Base-by-base conservation (phyloP, 306 rosid species). In the Hylodesmum podocarpum region DNA sequence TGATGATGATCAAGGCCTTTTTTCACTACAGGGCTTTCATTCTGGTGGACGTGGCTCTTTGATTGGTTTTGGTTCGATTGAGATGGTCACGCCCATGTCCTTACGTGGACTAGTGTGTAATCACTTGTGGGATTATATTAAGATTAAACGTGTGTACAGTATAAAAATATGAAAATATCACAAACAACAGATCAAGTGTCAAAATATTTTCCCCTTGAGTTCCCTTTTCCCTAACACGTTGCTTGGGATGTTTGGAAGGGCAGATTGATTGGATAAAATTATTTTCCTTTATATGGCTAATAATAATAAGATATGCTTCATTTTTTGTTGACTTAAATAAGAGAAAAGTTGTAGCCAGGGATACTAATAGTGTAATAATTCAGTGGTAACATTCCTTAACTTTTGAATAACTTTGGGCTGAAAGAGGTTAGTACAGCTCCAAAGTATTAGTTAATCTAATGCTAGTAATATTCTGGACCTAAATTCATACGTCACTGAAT, bases 31-130 rank as follows among this genome's bases (percentile, higher is more conserved):
- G 41, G 70, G 28, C 19, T 65, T 54, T 31, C 27, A 16, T 49
- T 68, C 7, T 69, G 57, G 46, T 70, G 46, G 69, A 78, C 72
- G 64, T 54, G 53, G 36, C 39, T 77, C 59, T 66, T 73, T 55
- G 62, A 36, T 54, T 54, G 2, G 34, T 54, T 61, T 33, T 33
- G 27, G 68, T 62, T 9, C 6, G 36, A 6, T 33, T 18, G 21
- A 25, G 36, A 29, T 18, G 15, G 21, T 39, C 67, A 53, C 27
- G 73, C 5, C 21, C 77, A 18, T 75, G 43, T 18, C 16, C 8
- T 40, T 15, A 66, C 16, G 27, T 66, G 84, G 79, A 54, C 50
- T 12, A 10, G 25, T 2, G 58, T 18, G 40, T 29, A 72, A 39
- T 12, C 19, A 51, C 53, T 24, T 0, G 4, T 18, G 6, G 14